Evolutionary conservation across 129 eudicot species (phyloP).

Genomic region (Artemisia annua): DNA sequence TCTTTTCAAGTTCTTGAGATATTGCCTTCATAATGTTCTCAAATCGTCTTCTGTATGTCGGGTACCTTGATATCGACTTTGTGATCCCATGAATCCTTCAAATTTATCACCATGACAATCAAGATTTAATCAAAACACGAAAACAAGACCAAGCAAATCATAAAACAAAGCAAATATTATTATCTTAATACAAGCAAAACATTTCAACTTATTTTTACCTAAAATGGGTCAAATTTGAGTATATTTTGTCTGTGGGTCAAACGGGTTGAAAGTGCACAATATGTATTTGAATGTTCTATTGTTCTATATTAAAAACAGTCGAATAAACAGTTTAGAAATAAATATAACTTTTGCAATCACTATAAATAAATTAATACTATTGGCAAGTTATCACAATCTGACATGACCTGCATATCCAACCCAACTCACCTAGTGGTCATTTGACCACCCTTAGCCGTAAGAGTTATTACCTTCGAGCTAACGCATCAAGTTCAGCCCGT

Average conservation of each 20-base stretch:
- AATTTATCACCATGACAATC: constrained; percentile 1
- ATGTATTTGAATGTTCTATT: background rate
- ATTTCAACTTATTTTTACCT: background rate
- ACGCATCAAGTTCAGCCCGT: constrained; percentile 80
- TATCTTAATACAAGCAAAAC: background rate
- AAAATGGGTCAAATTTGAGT: background rate
- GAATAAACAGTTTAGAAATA: background rate
- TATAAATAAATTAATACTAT: background rate
- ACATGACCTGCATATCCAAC: background rate
- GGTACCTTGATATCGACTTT: constrained; percentile 78
- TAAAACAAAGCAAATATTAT: no score
- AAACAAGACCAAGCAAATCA: background rate
- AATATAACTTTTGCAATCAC: no score
- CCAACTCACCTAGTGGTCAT: background rate
- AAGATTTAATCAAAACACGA: constrained; percentile 4
- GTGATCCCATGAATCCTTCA: constrained; percentile 85
- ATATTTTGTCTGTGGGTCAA: background rate
- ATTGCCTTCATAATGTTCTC: constrained; percentile 52
- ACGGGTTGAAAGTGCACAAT: background rate
- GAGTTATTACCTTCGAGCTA: constrained; percentile 74
- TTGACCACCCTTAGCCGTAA: background rate
- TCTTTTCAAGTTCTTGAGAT: constrained; percentile 51
- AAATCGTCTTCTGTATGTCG: constrained; percentile 78
- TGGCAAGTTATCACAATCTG: background rate
- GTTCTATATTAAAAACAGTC: background rate